Conservation (phyloP, 106 monocot species). For the Platanthera guangdongensis region DNA sequence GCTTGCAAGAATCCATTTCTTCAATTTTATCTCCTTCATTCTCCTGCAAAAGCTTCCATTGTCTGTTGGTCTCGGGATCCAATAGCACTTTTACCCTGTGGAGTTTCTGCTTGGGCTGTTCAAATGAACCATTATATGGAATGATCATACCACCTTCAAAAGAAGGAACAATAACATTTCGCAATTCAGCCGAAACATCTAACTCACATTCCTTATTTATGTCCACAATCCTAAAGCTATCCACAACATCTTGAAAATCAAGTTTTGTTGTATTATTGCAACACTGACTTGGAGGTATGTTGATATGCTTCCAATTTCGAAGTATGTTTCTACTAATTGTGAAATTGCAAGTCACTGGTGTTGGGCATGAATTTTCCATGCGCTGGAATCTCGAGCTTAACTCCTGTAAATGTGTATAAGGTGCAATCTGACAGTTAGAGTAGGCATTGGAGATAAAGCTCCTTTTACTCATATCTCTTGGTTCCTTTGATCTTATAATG, state of each 20-base stretch:
- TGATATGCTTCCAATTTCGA: constrained; percentile 3
- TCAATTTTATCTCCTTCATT: constrained; percentile 17
- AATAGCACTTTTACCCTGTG: neutral
- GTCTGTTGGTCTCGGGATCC: constrained; percentile 8
- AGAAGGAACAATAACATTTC: constrained; percentile 37
- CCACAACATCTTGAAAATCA: constrained; percentile 21
- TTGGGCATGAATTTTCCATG: neutral
- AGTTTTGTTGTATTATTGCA: constrained; percentile 11
- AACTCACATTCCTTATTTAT: constrained; percentile 12
- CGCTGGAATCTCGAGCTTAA: neutral
- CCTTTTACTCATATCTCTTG: neutral
- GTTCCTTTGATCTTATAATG: constrained; percentile 13
- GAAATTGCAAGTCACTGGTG: neutral
- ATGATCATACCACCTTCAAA: constrained; percentile 14
- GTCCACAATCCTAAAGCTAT: constrained; percentile 16
- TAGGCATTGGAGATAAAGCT: neutral
- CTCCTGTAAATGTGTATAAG: neutral
- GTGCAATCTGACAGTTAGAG: constrained; percentile 5
- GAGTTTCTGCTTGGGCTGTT: neutral
- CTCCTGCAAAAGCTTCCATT: constrained; percentile 29
- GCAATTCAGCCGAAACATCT: constrained; percentile 4
- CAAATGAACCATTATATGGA: constrained; percentile 6
- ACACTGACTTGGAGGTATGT: neutral
- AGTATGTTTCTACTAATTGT: neutral
- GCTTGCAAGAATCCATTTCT: constrained; percentile 31